Percentiles rank a stretch among this genome's conserved stretches.
phyloP scores from a whole-genome alignment of 176 grass and related monocot species.

The Eleusine coracana region DNA sequence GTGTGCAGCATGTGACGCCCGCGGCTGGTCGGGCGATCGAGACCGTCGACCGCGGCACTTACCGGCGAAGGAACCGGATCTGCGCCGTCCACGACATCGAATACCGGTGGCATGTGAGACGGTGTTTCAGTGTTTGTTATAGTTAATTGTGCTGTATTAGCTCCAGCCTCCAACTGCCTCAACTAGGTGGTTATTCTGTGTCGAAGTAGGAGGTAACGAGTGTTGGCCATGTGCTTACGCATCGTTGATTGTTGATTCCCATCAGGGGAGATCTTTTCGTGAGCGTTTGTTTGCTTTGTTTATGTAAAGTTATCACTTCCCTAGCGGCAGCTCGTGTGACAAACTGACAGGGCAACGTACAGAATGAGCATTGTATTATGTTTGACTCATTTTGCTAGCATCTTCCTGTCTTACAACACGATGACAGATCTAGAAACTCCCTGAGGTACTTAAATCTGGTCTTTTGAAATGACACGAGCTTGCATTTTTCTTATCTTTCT shows the following conservation, averaged over 20 bases:
- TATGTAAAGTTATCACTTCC: background rate
- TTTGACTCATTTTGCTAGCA: background rate
- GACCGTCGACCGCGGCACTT: background rate
- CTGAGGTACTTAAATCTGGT: background rate
- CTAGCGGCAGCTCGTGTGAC: background rate
- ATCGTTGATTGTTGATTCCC: slow-evolving; percentile 11
- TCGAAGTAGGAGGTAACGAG: background rate
- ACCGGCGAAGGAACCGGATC: slow-evolving; percentile 16
- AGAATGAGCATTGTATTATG: background rate
- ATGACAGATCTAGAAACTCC: slow-evolving; percentile 12
- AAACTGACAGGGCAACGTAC: background rate
- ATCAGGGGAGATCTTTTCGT: background rate
- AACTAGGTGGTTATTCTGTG: slow-evolving; percentile 23
- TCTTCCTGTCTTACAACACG: background rate
- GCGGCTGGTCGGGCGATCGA: background rate
- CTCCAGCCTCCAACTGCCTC: slow-evolving; percentile 9
- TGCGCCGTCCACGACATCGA: background rate
- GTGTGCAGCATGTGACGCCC: slow-evolving; percentile 29
- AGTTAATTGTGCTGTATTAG: background rate
- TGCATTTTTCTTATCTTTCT: background rate
- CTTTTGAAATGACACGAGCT: background rate
- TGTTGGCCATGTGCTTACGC: background rate
- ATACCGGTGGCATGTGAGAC: background rate
- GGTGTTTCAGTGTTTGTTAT: background rate
- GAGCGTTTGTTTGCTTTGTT: background rate